These are phyloP conservation scores for Xerocomus minutiporus DNA, from an alignment of 1,284 basidiomycete genomes.

Conservation along the genomic window DNA sequence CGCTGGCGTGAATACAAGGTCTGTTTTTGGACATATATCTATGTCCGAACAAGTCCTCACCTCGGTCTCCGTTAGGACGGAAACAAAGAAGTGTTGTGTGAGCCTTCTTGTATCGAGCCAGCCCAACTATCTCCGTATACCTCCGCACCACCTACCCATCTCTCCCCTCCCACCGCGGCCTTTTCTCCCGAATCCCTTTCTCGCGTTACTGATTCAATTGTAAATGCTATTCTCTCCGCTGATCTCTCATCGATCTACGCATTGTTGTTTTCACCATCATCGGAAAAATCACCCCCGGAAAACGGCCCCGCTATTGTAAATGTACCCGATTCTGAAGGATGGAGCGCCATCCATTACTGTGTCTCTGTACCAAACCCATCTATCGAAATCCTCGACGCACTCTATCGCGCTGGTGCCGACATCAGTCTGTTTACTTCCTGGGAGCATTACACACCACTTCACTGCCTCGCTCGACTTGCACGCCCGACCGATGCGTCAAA, in stretches of 20 bases:
- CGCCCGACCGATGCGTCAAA: constrained; percentile 36
- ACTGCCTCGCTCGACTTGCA: constrained; percentile 59
- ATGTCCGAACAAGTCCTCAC: constrained; percentile 9
- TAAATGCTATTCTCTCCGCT: constrained; percentile 46
- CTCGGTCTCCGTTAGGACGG: constrained; percentile 23
- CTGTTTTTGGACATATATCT: constrained; percentile 13
- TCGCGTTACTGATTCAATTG: constrained; percentile 43
- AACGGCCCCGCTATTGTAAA: constrained; percentile 53
- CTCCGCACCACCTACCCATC: constrained; percentile 11
- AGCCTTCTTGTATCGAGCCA: constrained; percentile 24
- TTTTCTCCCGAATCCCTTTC: constrained; percentile 39
- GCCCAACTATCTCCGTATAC: constrained; percentile 27
- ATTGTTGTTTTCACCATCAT: constrained; percentile 51
- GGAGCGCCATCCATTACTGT: constrained; percentile 69
- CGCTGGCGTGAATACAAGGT: constrained; percentile 57
- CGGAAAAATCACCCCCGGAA: constrained; percentile 40
- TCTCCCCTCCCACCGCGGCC: constrained; percentile 19
- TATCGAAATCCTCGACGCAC: constrained; percentile 57
- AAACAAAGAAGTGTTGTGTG: constrained; percentile 27
- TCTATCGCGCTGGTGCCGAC: constrained; percentile 71
- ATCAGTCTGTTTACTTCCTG: constrained; percentile 60
- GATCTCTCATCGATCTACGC: constrained; percentile 51
- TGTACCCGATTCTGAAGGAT: constrained; percentile 57
- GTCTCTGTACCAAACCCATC: constrained; percentile 51
- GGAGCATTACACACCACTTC: constrained; percentile 64